These are phyloP conservation scores for Theileria annulata DNA, from an alignment of 169 alveolate species.

Conservation along the genomic window DNA sequence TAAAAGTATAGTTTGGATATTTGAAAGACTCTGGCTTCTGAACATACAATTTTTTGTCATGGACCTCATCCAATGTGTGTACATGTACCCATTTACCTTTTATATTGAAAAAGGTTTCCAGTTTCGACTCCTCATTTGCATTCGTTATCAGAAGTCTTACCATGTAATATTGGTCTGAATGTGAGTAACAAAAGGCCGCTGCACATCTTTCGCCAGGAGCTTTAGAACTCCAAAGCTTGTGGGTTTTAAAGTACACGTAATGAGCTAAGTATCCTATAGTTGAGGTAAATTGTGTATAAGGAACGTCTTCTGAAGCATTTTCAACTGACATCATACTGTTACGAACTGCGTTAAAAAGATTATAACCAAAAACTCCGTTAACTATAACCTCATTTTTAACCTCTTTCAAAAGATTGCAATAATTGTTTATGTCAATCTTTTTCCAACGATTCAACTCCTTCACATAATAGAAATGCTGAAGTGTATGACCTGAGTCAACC, in stretches of 20 bases:
- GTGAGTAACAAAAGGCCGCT: slow-evolving; percentile 1
- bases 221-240: background rate
- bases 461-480: background rate
- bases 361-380: background rate
- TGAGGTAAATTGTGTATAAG: background rate
- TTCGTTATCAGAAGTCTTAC: background rate
- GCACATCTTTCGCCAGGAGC: slow-evolving; percentile 3
- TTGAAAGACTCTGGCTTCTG: background rate
- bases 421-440: background rate
- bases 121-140: slow-evolving; percentile 4
- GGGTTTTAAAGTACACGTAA: background rate
- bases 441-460: background rate
- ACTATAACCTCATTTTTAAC: background rate
- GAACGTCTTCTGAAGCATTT: background rate
- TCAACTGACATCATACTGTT: background rate
- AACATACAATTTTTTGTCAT: background rate
- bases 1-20: slow-evolving; percentile 3
- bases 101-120: background rate
- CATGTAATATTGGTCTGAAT: background rate
- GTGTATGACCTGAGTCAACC: background rate
- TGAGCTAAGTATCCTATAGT: background rate
- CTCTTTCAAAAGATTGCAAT: background rate
- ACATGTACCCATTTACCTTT: background rate
- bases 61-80: background rate
- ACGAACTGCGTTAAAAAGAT: background rate